Conservation (phyloP, 2,329 filamentous ascomycete genomes). For the Podosphaera fusca region DNA sequence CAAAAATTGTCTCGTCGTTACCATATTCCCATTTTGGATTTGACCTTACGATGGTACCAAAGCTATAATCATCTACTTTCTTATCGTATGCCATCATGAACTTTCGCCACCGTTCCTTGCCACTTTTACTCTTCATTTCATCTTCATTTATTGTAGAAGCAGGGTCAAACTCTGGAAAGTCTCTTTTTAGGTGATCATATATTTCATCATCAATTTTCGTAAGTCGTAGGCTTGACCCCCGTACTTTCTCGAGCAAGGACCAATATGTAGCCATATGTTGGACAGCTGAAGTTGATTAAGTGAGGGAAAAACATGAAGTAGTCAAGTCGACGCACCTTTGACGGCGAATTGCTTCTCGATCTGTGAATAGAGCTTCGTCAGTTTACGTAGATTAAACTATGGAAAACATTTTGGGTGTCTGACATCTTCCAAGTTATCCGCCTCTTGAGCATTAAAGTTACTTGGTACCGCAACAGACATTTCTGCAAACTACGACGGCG, state of each 20-base stretch:
- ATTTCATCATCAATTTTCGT: constrained; percentile 94
- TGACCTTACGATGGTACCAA: constrained; percentile 74
- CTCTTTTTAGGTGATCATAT: constrained; percentile 61
- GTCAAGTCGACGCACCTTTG: constrained; percentile 36
- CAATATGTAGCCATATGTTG: constrained; percentile 96
- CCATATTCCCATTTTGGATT: constrained; percentile 67
- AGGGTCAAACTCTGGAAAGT: constrained; percentile 85
- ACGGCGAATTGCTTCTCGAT: constrained; percentile 99
- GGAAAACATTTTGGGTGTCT: constrained; percentile 14
- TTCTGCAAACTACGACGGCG: too few relatives aligned
- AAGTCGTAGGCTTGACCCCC: constrained; percentile 67
- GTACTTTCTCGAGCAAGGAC: constrained; percentile 77
- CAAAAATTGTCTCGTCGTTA: constrained; percentile 77
- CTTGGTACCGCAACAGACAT: constrained; percentile 9
- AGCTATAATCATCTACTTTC: constrained; percentile 92
- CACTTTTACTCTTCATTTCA: constrained; percentile 88
- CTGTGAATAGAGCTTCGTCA: constrained; percentile 22
- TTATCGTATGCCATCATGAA: constrained; percentile 92
- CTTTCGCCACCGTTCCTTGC: constrained; percentile 84
- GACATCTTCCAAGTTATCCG: constrained; percentile 48
- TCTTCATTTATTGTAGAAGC: constrained; percentile 65
- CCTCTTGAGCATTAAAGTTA: constrained; percentile 32
- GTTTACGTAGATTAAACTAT: background rate
- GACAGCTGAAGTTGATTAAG: constrained; percentile 31
- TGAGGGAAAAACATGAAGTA: constrained; percentile 7